Conservation (phyloP, 2,329 filamentous ascomycete species). For the Amphichorda felina region DNA sequence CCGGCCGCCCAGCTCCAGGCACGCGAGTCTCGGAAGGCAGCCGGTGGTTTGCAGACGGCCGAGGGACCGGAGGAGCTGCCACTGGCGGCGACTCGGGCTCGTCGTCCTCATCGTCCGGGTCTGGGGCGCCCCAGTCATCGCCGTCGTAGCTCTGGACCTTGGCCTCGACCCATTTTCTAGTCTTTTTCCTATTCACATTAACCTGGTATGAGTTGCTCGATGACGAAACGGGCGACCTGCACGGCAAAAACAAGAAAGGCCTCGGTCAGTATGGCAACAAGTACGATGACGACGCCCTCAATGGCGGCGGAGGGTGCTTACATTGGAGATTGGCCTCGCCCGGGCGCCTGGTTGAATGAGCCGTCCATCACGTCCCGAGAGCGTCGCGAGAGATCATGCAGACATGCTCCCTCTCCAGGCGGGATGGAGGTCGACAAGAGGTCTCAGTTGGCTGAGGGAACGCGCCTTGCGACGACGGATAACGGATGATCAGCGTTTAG, state of each 20-base stretch:
- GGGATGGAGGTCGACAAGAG: neutral
- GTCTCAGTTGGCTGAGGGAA: neutral
- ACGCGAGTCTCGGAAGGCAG: constrained; percentile 12
- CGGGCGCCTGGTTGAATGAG: neutral
- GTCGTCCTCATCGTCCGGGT: constrained; percentile 49
- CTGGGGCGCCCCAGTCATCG: constrained; percentile 79
- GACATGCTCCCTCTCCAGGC: neutral
- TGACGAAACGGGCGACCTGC: constrained; percentile 13
- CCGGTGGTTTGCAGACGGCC: constrained; percentile 16
- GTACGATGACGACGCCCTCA: neutral
- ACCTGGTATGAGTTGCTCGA: constrained; percentile 50
- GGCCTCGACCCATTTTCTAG: constrained; percentile 89
- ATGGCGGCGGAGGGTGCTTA: neutral
- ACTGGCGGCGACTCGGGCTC: constrained; percentile 30
- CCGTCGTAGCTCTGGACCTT: constrained; percentile 81
- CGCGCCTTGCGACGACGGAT: neutral
- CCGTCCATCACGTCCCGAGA: neutral
- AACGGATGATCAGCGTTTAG: too few species aligned
- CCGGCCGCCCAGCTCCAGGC: constrained; percentile 6
- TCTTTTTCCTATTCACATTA: constrained; percentile 82
- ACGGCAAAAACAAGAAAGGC: too few species aligned
- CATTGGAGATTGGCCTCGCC: constrained; percentile 1
- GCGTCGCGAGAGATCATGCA: neutral
- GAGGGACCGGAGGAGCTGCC: constrained; percentile 17
- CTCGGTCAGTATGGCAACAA: neutral